phyloP scores from a whole-genome alignment of 2,329 filamentous ascomycete genomes.

The Pseudogymnoascus sp. region DNA sequence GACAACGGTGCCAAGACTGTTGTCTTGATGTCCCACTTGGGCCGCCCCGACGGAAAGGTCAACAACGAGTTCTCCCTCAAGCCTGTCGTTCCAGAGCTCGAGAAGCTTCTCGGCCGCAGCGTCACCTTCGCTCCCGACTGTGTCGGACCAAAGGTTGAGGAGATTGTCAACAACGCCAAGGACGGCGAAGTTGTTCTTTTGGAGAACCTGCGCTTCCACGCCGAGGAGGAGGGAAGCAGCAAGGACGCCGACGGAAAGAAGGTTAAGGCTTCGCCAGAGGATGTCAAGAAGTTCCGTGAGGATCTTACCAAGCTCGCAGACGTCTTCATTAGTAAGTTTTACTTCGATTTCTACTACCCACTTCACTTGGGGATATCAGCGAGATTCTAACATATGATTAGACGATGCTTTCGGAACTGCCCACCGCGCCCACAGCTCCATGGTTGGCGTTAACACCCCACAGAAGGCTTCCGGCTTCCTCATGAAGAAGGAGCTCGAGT shows the following conservation, averaged over 20 bases:
- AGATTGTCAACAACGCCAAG: conserved; percentile 73
- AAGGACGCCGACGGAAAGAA: conserved; percentile 96
- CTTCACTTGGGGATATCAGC: conserved; percentile 15
- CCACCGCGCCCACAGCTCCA: conserved; percentile 96
- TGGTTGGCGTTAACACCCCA: conserved; percentile 93
- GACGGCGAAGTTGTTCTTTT: conserved; percentile 80
- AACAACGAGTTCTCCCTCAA: conserved; percentile 93
- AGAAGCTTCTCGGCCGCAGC: conserved; percentile 75
- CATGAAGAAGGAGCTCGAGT: conserved; percentile 99
- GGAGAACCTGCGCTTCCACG: conserved; percentile 97
- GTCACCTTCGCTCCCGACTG: conserved; percentile 87
- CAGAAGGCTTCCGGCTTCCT: conserved; percentile 97
- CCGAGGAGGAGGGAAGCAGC: conserved; percentile 93
- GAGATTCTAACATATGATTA: conserved; percentile 31
- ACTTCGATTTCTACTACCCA: background rate
- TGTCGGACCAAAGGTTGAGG: conserved; percentile 84
- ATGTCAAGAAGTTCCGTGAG: conserved; percentile 91
- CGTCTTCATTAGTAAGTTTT: conserved; percentile 80
- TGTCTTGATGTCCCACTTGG: conserved; percentile 96
- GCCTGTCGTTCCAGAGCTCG: conserved; percentile 83
- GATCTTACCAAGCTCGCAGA: conserved; percentile 90
- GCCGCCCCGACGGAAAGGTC: conserved; percentile 81
- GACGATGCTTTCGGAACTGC: conserved; percentile 98
- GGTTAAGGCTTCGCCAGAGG: conserved; percentile 90
- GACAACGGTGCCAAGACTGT: conserved; percentile 88